Conservation (phyloP, 108 stramenopile genomes). For the Pseudonitzschia multiseries region DNA sequence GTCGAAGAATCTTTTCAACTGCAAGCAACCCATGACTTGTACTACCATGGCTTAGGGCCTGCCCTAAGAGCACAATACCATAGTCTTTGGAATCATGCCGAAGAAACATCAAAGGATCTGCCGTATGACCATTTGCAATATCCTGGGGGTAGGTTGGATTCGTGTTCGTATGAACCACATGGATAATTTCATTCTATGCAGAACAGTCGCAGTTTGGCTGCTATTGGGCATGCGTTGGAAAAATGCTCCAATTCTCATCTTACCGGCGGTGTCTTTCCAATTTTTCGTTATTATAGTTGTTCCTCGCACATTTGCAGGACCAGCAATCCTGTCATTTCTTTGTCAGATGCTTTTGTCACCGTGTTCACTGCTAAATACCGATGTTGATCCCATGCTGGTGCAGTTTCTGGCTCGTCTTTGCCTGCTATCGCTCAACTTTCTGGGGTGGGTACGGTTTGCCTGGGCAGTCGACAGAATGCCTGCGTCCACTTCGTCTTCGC, state of each 20-base stretch:
- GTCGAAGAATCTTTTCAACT: constrained; percentile 99
- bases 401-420: constrained; percentile 66
- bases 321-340: constrained; percentile 49
- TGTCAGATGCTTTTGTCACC: constrained; percentile 45
- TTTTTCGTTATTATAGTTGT: constrained; percentile 61
- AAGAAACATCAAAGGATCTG: neutral
- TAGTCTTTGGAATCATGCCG: neutral
- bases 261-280: neutral
- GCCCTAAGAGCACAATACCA: constrained; percentile 19
- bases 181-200: too few species aligned
- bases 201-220: too few species aligned
- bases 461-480: constrained; percentile 32
- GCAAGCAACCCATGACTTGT: constrained; percentile 94
- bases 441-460: constrained; percentile 68
- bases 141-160: constrained; percentile 39
- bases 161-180: neutral
- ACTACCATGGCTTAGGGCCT: constrained; percentile 68
- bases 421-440: constrained; percentile 45
- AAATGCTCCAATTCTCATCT: neutral
- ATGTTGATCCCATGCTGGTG: constrained; percentile 51
- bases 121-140: constrained; percentile 78
- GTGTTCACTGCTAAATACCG: constrained; percentile 39
- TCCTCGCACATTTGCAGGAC: constrained; percentile 79
- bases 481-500: neutral
- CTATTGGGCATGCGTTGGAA: too few species aligned